A percentile compares a stretch with the other conserved stretches of the same genome.
Evolutionary conservation across 1,139 yeast species (phyloP).

Genomic region (Taiozyma sp.): DNA sequence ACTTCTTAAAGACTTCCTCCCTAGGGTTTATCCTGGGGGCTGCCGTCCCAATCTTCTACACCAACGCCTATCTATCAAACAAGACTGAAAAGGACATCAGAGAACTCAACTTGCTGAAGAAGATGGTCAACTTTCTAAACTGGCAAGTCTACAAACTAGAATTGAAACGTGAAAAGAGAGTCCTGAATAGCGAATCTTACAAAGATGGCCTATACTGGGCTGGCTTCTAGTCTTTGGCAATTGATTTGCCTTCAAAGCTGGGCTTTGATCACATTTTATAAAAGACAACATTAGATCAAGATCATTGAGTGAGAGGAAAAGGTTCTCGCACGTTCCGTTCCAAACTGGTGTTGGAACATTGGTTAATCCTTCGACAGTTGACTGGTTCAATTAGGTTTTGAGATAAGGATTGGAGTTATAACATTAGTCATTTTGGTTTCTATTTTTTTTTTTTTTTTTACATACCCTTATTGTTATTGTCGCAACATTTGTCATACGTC

Average conservation of each 20-base stretch:
- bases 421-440: background rate
- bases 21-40: slow-evolving; percentile 22
- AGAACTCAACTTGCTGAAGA: slow-evolving; percentile 19
- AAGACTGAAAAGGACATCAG: slow-evolving; percentile 15
- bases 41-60: slow-evolving; percentile 18
- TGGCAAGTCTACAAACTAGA: slow-evolving; percentile 22
- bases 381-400: background rate
- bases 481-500: background rate
- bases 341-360: background rate
- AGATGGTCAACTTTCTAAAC: slow-evolving; percentile 18
- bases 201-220: slow-evolving; percentile 26
- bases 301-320: background rate
- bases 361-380: background rate
- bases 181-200: slow-evolving; percentile 11
- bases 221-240: slow-evolving; percentile 15
- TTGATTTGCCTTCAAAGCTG: background rate
- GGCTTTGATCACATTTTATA: background rate
- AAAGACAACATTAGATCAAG: background rate
- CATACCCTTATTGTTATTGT: background rate
- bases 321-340: background rate
- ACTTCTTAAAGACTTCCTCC: slow-evolving; percentile 15
- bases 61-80: slow-evolving; percentile 18
- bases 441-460: background rate
- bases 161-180: slow-evolving; percentile 2
- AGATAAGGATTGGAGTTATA: background rate